phyloP scores from a whole-genome alignment of 1,139 yeast genomes.

The Saccharomyces hybrid region DNA sequence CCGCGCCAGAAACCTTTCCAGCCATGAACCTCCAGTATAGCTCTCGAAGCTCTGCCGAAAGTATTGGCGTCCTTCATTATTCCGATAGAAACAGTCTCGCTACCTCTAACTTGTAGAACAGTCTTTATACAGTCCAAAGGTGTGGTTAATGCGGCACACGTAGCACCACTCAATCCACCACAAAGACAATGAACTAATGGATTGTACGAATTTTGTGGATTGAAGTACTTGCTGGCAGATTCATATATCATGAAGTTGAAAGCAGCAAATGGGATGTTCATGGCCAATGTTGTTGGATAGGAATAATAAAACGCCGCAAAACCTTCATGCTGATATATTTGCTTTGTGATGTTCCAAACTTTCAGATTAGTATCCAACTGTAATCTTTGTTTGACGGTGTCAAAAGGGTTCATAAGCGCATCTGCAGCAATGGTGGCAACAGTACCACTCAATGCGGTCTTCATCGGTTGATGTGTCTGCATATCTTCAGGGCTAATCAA shows the following conservation, averaged over 20 bases:
- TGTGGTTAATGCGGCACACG: conserved; percentile 92
- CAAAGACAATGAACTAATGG: conserved; percentile 89
- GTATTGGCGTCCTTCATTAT: conserved; percentile 57
- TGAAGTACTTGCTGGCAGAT: conserved; percentile 63
- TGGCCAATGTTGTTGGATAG: conserved; percentile 88
- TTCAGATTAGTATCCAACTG: conserved; percentile 39
- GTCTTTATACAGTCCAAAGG: conserved; percentile 96
- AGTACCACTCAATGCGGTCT: conserved; percentile 86
- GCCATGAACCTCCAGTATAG: conserved; percentile 62
- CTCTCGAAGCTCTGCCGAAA: conserved; percentile 61
- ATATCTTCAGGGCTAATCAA: conserved; percentile 28
- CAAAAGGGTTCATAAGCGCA: conserved; percentile 97
- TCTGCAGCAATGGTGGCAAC: conserved; percentile 90
- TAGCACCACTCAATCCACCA: conserved; percentile 96
- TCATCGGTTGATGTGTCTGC: conserved; percentile 47
- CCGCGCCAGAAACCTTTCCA: conserved; percentile 71
- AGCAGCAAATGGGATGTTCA: conserved; percentile 95
- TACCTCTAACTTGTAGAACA: conserved; percentile 53
- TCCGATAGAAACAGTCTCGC: conserved; percentile 35
- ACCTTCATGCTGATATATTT: conserved; percentile 70
- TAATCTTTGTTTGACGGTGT: conserved; percentile 85
- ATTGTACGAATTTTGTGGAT: conserved; percentile 72
- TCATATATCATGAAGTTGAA: conserved; percentile 92
- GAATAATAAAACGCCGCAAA: conserved; percentile 78
- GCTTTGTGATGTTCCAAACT: conserved; percentile 33